Conservation (phyloP, 192 early-diverging fungal genomes). For the Coemansia sp. region DNA sequence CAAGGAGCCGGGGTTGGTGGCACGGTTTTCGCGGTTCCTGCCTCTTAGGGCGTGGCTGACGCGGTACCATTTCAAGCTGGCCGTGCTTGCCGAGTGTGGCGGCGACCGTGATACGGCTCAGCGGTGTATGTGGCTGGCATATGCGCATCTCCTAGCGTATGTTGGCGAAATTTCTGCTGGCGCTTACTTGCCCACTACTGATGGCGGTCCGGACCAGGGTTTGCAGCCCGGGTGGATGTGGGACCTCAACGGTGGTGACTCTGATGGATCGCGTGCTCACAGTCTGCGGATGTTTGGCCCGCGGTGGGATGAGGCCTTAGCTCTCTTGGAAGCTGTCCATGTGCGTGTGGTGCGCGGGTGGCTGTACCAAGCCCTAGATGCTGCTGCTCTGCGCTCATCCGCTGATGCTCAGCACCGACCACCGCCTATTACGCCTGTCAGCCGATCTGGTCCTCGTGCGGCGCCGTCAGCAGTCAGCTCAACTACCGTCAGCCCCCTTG, state of each 20-base stretch:
- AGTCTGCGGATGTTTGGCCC: conserved; percentile 40
- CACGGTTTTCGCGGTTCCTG: conserved; percentile 16
- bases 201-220: neutral
- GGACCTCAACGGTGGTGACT: conserved; percentile 29
- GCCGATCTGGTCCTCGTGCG: conserved; percentile 16
- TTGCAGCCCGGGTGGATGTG: conserved; percentile 36
- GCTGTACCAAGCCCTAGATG: conserved; percentile 36
- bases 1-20: conserved; percentile 6
- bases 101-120: conserved; percentile 43
- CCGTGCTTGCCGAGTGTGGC: conserved; percentile 30
- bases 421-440: conserved; percentile 13
- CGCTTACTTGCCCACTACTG: conserved; percentile 25
- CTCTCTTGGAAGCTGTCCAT: conserved; percentile 30
- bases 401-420: conserved; percentile 3
- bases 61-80: conserved; percentile 45
- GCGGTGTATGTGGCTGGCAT: conserved; percentile 41
- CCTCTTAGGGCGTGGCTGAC: conserved; percentile 46
- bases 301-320: conserved; percentile 34
- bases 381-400: conserved; percentile 6
- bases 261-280: conserved; percentile 27
- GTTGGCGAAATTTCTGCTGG: conserved; percentile 32
- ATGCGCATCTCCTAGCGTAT: conserved; percentile 21
- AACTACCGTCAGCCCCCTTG: neutral
- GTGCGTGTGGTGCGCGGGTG: conserved; percentile 42
- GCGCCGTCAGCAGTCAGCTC: neutral